Conservation (phyloP, 352 stramenopile genomes). For the Pythium plurisporium region DNA sequence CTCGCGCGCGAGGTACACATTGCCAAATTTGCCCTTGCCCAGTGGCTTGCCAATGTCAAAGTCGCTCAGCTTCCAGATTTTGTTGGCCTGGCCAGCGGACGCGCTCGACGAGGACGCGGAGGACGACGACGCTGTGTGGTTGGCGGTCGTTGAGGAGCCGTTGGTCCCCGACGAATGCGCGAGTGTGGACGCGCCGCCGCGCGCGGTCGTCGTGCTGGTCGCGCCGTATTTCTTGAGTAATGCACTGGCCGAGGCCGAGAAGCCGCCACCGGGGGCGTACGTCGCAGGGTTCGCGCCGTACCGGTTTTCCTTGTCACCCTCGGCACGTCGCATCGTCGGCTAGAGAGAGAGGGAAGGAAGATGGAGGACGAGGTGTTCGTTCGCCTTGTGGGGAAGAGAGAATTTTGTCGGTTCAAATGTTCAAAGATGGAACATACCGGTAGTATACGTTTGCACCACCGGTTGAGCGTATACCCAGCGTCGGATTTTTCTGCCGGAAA, state of each 20-base stretch:
- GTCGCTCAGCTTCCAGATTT: slow-evolving; percentile 93
- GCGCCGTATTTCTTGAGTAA: slow-evolving; percentile 30
- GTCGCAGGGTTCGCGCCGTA: background rate
- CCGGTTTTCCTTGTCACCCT: slow-evolving; percentile 67
- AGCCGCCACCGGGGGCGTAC: background rate
- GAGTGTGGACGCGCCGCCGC: background rate
- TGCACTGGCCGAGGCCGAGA: slow-evolving; percentile 12
- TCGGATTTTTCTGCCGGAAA: too few relatives aligned
- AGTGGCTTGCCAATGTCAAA: slow-evolving; percentile 99
- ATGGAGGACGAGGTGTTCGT: slow-evolving; percentile 9
- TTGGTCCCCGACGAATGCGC: slow-evolving; percentile 1
- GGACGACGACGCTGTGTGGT: slow-evolving; percentile 1
- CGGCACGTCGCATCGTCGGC: slow-evolving; percentile 48
- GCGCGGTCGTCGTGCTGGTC: background rate
- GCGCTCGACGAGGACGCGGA: background rate
- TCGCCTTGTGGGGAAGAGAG: too few relatives aligned
- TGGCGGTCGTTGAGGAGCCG: slow-evolving; percentile 2
- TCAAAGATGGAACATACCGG: slow-evolving; percentile 16
- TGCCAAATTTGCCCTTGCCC: slow-evolving; percentile 98
- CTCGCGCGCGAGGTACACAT: slow-evolving; percentile 98
- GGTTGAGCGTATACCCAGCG: background rate
- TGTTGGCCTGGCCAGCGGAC: slow-evolving; percentile 5
- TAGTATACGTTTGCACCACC: too few relatives aligned
- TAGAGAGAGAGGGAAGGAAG: too few relatives aligned
- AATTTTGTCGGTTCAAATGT: slow-evolving; percentile 32